Conservation (phyloP, 2,329 filamentous ascomycete species). For the Paecilomyces fulvus region DNA sequence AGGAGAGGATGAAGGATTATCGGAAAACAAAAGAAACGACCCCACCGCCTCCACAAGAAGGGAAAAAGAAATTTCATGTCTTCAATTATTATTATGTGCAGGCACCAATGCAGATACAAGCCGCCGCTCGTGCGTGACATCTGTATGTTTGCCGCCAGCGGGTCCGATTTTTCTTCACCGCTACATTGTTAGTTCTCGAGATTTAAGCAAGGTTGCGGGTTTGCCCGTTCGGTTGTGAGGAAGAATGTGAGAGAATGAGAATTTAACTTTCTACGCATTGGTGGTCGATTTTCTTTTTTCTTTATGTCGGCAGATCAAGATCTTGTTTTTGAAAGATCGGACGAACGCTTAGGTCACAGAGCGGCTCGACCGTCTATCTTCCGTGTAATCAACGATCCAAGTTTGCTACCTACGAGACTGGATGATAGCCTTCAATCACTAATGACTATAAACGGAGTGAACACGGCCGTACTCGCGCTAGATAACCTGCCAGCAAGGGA, state of each 20-base stretch:
- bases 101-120: neutral
- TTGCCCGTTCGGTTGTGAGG: neutral
- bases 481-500: neutral
- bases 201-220: neutral
- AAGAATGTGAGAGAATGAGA: neutral
- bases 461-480: neutral
- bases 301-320: neutral
- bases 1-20: neutral
- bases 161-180: slow-evolving; percentile 1
- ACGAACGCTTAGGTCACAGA: neutral
- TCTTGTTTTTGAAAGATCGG: neutral
- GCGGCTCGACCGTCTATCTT: neutral
- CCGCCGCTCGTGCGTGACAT: neutral
- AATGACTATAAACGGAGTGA: neutral
- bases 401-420: neutral
- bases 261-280: neutral
- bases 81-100: neutral
- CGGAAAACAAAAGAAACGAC: neutral
- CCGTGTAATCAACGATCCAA: neutral
- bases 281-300: neutral
- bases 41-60: neutral
- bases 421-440: neutral
- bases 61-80: neutral
- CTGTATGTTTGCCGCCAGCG: neutral
- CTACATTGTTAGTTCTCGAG: neutral